Percentiles rank a stretch among this genome's conserved stretches.
Evolutionary conservation across 495 filamentous ascomycete species (phyloP).

Genomic region (Neurospora sp.): DNA sequence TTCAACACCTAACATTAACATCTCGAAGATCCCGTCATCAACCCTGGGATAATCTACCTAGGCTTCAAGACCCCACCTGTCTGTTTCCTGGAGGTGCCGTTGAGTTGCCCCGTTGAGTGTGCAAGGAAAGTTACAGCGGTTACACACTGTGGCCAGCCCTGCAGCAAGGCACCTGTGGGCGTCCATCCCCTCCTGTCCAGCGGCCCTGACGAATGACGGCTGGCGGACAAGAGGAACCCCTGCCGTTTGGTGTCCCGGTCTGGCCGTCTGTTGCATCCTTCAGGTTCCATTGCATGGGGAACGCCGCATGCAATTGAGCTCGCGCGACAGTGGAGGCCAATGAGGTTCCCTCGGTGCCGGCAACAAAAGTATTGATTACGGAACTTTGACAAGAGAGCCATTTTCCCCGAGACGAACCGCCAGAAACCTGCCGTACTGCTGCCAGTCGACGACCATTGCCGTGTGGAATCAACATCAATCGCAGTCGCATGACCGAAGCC

Average conservation of each 20-base stretch:
- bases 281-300: background rate
- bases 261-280: background rate
- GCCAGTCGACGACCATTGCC: background rate
- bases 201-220: background rate
- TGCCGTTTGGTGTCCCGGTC: background rate
- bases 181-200: background rate
- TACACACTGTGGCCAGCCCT: background rate
- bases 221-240: background rate
- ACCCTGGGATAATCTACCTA: background rate
- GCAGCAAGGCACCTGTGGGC: background rate
- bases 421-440: background rate
- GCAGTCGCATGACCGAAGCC: background rate
- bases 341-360: conserved; percentile 8
- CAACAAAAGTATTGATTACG: background rate
- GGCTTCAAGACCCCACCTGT: background rate
- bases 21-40: background rate
- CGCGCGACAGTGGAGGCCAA: conserved; percentile 9
- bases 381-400: background rate
- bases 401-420: background rate
- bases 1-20: background rate
- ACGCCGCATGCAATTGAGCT: background rate
- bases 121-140: background rate
- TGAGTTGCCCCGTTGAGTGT: background rate
- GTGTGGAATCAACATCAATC: background rate
- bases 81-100: background rate